phyloP scores from a whole-genome alignment of 345 rosid genomes.

The Diplotaxis tenuifolia region DNA sequence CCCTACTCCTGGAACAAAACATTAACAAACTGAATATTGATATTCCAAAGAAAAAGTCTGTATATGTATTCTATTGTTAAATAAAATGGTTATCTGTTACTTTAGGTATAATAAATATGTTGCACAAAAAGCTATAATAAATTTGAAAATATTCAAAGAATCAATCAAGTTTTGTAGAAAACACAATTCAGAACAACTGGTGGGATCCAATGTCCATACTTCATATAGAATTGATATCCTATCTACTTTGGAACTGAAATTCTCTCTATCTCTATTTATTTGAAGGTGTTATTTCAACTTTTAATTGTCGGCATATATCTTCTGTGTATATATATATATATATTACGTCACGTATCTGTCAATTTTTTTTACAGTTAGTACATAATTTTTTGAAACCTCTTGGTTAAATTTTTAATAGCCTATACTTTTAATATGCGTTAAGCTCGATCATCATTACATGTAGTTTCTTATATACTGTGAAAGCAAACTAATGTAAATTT shows the following conservation, averaged over 20 bases:
- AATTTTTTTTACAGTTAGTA: not conserved
- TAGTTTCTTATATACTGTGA: not conserved
- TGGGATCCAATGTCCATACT: constrained; percentile 37
- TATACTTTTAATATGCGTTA: not conserved
- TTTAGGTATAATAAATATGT: constrained; percentile 15
- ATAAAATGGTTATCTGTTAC: constrained; percentile 15
- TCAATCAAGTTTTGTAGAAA: constrained; percentile 31
- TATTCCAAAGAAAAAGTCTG: not conserved
- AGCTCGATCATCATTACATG: not conserved
- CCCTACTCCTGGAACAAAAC: constrained; percentile 5
- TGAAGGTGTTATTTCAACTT: not conserved
- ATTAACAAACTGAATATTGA: not conserved
- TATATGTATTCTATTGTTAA: constrained; percentile 8
- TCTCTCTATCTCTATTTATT: constrained; percentile 1
- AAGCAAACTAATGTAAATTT: not conserved
- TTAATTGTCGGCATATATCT: constrained; percentile 31
- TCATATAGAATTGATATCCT: constrained; percentile 37
- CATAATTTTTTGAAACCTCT: not conserved
- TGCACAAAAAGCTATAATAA: not conserved
- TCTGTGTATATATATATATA: not conserved
- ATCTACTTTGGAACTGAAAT: constrained; percentile 36
- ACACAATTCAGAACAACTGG: constrained; percentile 18
- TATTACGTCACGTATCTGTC: not conserved
- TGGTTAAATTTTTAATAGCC: constrained; percentile 3
- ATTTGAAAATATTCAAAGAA: constrained; percentile 16